Base-by-base conservation (phyloP, 805 yeast species). In the Candida ascalaphidarum region DNA sequence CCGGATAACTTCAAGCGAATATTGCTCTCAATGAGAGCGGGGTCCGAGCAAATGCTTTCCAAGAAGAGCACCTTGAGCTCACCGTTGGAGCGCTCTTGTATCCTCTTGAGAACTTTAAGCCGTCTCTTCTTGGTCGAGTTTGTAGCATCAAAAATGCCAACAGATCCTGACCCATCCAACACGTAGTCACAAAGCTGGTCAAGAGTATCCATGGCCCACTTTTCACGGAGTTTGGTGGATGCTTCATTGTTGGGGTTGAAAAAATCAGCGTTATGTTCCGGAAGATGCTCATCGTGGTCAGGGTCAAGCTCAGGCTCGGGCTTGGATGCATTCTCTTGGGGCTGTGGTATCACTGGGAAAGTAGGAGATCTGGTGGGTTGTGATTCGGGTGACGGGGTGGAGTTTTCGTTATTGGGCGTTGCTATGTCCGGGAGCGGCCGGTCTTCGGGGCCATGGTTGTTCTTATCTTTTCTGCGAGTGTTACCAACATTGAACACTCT, bases 201-300 rank as follows among this genome's bases (percentile, higher is more conserved):
- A 32, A 89, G 59, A 0, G 98, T 89, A 39, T 89, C 95, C 75
- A 81, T 77, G 0, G 98, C 98, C 97, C 97, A 92, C 51, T 81
- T 72, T 46, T 89, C 96, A 35, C 97, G 71, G 25, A 85, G 59
- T 18, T 66, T 61, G 3, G 73, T 73, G 11, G 80, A 74, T 10
- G 71, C 60, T 22, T 63, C 55, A 51, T 92, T 85, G 30, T 73
- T 76, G 0, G 97, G 96, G 19, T 78, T 71, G 57, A 89, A 89
- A 48, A 89, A 89, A 32, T 71, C 78, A 2, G 96, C 96, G 32
- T 73, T 72, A 41, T 89, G 96, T 11, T 43, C 40, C 5, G 40
- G 33, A 4, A 41, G 41, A 5, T 22, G 14, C 34, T 58, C 47
- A 3, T 56, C 37, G 22, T 37, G 26, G 29, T 36, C 17, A 27